phyloP scores from a whole-genome alignment of 148 eudicot genomes.

The Beta vulgaris region DNA sequence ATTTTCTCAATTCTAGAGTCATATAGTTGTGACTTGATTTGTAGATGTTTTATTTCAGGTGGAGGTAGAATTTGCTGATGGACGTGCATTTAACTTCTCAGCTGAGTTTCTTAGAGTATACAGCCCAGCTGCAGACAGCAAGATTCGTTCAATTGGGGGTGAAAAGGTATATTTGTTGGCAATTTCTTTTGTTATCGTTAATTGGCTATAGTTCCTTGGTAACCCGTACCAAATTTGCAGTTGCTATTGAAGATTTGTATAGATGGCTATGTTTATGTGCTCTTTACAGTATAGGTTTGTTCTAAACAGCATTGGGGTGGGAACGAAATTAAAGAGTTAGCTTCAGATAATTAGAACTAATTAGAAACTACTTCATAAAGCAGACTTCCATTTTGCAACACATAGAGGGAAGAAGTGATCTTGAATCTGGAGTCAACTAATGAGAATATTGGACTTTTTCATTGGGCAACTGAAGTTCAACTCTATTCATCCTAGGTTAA shows the following conservation, averaged over 20 bases:
- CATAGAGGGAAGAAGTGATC: background rate
- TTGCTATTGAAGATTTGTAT: background rate
- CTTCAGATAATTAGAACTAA: too few relatives aligned
- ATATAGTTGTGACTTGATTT: background rate
- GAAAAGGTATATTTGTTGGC: slow-evolving; percentile 59
- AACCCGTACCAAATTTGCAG: background rate
- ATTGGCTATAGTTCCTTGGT: background rate
- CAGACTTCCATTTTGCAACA: background rate
- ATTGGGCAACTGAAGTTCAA: background rate
- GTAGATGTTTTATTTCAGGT: slow-evolving; percentile 44
- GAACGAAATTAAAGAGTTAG: too few relatives aligned
- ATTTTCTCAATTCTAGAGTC: background rate
- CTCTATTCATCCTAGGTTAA: background rate
- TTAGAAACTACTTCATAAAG: too few relatives aligned
- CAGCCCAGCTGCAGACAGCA: slow-evolving; percentile 96
- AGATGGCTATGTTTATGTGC: background rate
- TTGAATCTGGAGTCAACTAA: background rate
- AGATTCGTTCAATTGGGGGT: slow-evolving; percentile 74
- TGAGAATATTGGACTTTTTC: background rate
- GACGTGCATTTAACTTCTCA: slow-evolving; percentile 48
- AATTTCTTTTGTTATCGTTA: background rate
- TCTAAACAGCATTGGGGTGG: too few relatives aligned
- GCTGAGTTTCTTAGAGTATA: slow-evolving; percentile 80
- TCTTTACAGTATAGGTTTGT: too few relatives aligned
- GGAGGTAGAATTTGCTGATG: slow-evolving; percentile 71